Evolutionary conservation across 805 yeast genomes (phyloP), one percentile per base, ranked within the genome.

Genomic region (Candida methanosorbosa): DNA sequence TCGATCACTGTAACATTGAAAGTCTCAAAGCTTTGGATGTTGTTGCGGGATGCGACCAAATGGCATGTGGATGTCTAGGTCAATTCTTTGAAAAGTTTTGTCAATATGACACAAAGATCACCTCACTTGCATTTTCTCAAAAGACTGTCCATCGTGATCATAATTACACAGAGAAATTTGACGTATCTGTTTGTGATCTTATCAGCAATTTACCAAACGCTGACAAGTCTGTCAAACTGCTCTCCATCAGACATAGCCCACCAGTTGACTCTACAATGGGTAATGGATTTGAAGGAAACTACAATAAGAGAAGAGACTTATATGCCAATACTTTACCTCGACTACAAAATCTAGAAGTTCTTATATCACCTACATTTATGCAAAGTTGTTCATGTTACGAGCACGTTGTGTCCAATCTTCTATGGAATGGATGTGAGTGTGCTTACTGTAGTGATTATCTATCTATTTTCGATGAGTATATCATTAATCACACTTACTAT

Each of bases 371-470:
- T 2, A 73, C 75, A 4, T 62, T 79, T 35, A 51, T 82, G 41
- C 74, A 76, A 37, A 59, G 77, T 0, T 57, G 78, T 16, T 63
- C 85, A 0, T 72, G 84, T 40, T 82, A 81, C 50, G 94, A 82
- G 43, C 78, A 78, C 37, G 51, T 78, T 6, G 75, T 77, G 49
- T 80, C 84, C 30, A 81, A 78, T 41, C 42, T 82, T 33, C 52
- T 82, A 18, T 82, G 90, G 88, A 81, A 81, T 49, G 90, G 90
- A 0, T 81, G 90, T 52, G 67, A 66, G 26, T 82, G 94, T 49
- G 40, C 43, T 1, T 71, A 66, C 42, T 82, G 94, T 46, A 36
- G 37, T 4, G 57, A 58, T 12, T 59, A 58, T 34, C 53, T 81
- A 18, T 68, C 68, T 0, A 42, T 69, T 9, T 62, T 77, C 33